These are phyloP conservation scores for Nannochloropsis gaditana DNA, from an alignment of 108 stramenopile genomes.

Conservation along the genomic window DNA sequence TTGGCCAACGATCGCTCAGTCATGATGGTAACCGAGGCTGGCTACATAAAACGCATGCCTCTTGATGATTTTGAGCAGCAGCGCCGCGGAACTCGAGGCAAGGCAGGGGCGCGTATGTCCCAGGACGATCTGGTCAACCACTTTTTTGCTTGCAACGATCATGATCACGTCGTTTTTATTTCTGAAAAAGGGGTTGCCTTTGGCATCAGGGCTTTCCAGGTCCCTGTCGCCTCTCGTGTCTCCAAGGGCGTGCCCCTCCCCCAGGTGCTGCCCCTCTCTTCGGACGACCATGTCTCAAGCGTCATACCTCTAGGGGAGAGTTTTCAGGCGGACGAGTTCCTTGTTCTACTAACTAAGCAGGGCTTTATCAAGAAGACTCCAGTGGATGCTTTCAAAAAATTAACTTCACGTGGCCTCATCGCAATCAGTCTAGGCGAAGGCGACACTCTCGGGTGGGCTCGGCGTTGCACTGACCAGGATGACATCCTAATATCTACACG, in stretches of 20 bases:
- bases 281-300: conserved; percentile 34
- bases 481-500: conserved; percentile 73
- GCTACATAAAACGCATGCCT: conserved; percentile 94
- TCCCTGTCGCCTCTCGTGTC: conserved; percentile 60
- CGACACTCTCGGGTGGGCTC: conserved; percentile 75
- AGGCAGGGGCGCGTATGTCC: conserved; percentile 67
- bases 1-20: conserved; percentile 68
- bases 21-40: conserved; percentile 80
- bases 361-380: conserved; percentile 85
- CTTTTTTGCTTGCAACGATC: conserved; percentile 91
- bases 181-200: conserved; percentile 82
- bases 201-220: conserved; percentile 78
- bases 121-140: conserved; percentile 74
- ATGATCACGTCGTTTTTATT: conserved; percentile 85
- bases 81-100: conserved; percentile 45
- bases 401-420: conserved; percentile 72
- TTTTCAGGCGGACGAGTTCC: conserved; percentile 51
- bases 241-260: conserved; percentile 55
- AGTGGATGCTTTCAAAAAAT: conserved; percentile 74
- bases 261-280: conserved; percentile 44
- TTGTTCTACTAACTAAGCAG: conserved; percentile 81
- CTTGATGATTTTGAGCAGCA: conserved; percentile 82
- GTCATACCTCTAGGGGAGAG: conserved; percentile 35
- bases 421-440: conserved; percentile 71
- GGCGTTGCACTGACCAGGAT: conserved; percentile 65